Percentiles rank a stretch among this genome's conserved stretches.
phyloP scores from a whole-genome alignment of 2,329 filamentous ascomycete genomes.

The Trichoderma harzianum region DNA sequence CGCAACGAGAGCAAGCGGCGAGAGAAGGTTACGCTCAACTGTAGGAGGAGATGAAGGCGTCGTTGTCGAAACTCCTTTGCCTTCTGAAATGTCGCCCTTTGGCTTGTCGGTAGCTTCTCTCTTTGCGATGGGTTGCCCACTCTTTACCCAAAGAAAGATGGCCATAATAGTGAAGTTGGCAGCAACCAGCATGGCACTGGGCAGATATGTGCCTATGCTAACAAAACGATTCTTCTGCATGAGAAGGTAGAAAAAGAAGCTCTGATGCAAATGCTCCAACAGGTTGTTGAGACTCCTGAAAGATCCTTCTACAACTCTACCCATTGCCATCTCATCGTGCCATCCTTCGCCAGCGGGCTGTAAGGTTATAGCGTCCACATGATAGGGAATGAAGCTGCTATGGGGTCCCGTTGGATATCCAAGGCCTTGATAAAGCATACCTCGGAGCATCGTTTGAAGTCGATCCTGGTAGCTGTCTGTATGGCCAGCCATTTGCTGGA shows the following conservation, averaged over 20 bases:
- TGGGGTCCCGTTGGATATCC: conserved; percentile 88
- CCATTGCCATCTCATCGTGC: conserved; percentile 97
- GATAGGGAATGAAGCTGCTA: conserved; percentile 95
- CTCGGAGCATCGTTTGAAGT: conserved; percentile 81
- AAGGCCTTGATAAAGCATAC: conserved; percentile 88
- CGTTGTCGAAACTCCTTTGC: not conserved
- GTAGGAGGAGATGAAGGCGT: not conserved
- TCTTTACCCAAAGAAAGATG: conserved; percentile 89
- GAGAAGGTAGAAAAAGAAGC: conserved; percentile 97
- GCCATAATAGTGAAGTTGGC: conserved; percentile 95
- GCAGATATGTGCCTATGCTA: conserved; percentile 95
- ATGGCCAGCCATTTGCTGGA: conserved; percentile 88
- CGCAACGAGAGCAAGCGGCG: conserved; percentile 71
- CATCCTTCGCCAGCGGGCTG: conserved; percentile 87
- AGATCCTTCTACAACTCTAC: conserved; percentile 81
- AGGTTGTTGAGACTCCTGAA: conserved; percentile 95
- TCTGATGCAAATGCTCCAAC: conserved; percentile 94
- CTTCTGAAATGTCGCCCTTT: not conserved
- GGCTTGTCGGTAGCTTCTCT: conserved; percentile 11
- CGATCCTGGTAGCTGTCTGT: conserved; percentile 75
- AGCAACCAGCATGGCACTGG: conserved; percentile 94
- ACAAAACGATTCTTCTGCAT: conserved; percentile 92
- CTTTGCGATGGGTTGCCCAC: conserved; percentile 53
- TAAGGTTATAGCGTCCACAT: conserved; percentile 92
- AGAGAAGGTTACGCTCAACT: conserved; percentile 56